Percentiles rank a stretch among this genome's conserved stretches.
Conservation (phyloP, 768 basidiomycete genomes). For the Pleurotus sapidus region DNA sequence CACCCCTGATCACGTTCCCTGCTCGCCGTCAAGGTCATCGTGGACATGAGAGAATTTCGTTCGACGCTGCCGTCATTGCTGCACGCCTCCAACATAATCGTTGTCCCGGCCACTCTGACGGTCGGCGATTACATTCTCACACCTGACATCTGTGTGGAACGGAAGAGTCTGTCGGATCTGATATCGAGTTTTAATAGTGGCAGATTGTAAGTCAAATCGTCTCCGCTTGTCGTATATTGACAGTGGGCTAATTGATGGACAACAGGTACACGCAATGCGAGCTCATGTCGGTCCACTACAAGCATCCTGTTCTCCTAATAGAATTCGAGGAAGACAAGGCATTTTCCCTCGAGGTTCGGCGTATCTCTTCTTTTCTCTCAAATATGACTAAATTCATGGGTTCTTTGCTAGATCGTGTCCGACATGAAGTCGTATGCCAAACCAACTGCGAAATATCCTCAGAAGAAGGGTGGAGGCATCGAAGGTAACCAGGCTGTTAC, state of each 20-base stretch:
- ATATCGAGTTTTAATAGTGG: constrained; percentile 94
- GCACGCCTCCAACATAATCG: constrained; percentile 74
- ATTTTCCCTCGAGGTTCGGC: constrained; percentile 79
- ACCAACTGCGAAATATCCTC: constrained; percentile 53
- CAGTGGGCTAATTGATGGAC: too few species aligned
- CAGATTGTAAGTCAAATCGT: constrained; percentile 64
- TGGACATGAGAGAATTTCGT: constrained; percentile 96
- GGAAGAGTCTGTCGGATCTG: constrained; percentile 92
- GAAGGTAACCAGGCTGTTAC: constrained; percentile 37
- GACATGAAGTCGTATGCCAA: constrained; percentile 71
- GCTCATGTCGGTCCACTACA: constrained; percentile 94
- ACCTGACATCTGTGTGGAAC: constrained; percentile 93
- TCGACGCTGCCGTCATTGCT: constrained; percentile 88
- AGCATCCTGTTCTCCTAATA: constrained; percentile 87
- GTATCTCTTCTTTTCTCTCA: too few species aligned
- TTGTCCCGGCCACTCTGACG: constrained; percentile 89
- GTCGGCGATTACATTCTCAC: constrained; percentile 96
- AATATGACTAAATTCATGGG: too few species aligned
- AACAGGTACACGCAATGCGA: constrained; percentile 94
- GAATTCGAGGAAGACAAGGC: constrained; percentile 98
- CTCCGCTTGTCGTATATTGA: not conserved
- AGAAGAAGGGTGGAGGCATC: constrained; percentile 38
- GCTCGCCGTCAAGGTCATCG: constrained; percentile 64
- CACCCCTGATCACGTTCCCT: not conserved
- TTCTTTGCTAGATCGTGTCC: constrained; percentile 45